Conservation (phyloP, 495 filamentous ascomycete species). For the Aspergillus sclerotiicarbonarius region DNA sequence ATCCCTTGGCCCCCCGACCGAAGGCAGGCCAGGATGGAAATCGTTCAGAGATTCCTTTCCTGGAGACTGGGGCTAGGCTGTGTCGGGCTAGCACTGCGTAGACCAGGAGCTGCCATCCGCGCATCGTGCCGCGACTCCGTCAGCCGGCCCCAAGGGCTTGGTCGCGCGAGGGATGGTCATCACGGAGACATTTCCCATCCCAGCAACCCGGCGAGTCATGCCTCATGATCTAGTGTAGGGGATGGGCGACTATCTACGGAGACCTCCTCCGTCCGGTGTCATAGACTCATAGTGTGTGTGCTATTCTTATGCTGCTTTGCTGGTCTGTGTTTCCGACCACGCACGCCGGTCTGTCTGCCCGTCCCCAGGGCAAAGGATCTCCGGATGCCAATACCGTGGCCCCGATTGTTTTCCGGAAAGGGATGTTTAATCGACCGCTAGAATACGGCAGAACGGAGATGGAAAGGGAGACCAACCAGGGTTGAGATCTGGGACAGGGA, state of each 20-base stretch:
- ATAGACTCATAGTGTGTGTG: no score
- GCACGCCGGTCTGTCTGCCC: no score
- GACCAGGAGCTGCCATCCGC: constrained; percentile 20
- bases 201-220: constrained; percentile 9
- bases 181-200: constrained; percentile 27
- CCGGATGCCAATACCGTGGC: not conserved
- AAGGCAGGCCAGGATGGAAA: constrained; percentile 17
- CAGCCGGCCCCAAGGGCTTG: constrained; percentile 23
- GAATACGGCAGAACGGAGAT: constrained; percentile 5
- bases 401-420: not conserved
- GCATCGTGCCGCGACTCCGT: constrained; percentile 13
- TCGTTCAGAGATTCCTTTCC: constrained; percentile 24
- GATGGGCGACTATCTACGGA: no score
- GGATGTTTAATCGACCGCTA: constrained; percentile 2
- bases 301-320: no score
- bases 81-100: constrained; percentile 11
- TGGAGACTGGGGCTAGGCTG: constrained; percentile 16
- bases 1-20: constrained; percentile 20
- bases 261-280: no score
- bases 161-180: constrained; percentile 12
- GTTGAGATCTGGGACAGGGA: not conserved
- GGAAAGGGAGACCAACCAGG: not conserved
- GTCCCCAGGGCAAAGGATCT: not conserved
- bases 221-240: not conserved
- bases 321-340: no score